Conservation (phyloP, 441 rosid species). For the Erysimum cheiri region DNA sequence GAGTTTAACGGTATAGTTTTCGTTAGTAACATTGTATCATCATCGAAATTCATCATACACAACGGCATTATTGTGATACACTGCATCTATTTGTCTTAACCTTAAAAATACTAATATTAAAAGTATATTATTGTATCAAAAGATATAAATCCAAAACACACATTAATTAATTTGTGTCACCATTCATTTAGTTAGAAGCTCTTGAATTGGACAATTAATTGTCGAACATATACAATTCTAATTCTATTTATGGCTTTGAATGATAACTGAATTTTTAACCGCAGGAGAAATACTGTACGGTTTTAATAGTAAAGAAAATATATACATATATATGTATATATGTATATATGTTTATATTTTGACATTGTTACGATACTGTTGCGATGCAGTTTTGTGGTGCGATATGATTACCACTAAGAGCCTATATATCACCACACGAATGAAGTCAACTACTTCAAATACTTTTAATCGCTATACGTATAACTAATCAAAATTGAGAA, state of each 20-base stretch:
- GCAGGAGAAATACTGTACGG: too few relatives aligned
- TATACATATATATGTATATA: too few relatives aligned
- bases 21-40: background rate
- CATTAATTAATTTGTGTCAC: constrained; percentile 22
- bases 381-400: too few relatives aligned
- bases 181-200: constrained; percentile 14
- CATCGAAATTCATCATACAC: background rate
- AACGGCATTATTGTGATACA: background rate
- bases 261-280: too few relatives aligned
- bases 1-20: background rate
- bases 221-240: constrained; percentile 13
- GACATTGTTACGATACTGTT: too few relatives aligned
- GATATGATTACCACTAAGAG: too few relatives aligned
- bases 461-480: background rate
- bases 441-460: constrained; percentile 27
- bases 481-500: background rate
- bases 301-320: too few relatives aligned
- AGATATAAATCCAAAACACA: background rate
- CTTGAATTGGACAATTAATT: constrained; percentile 13
- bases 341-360: too few relatives aligned
- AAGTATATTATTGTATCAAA: background rate
- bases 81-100: background rate
- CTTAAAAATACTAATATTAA: background rate
- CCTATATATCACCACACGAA: background rate
- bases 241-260: background rate